Evolutionary conservation across 1,284 basidiomycete species (phyloP), one percentile per base, ranked within the genome.

Genomic region (Malassezia sp.): DNA sequence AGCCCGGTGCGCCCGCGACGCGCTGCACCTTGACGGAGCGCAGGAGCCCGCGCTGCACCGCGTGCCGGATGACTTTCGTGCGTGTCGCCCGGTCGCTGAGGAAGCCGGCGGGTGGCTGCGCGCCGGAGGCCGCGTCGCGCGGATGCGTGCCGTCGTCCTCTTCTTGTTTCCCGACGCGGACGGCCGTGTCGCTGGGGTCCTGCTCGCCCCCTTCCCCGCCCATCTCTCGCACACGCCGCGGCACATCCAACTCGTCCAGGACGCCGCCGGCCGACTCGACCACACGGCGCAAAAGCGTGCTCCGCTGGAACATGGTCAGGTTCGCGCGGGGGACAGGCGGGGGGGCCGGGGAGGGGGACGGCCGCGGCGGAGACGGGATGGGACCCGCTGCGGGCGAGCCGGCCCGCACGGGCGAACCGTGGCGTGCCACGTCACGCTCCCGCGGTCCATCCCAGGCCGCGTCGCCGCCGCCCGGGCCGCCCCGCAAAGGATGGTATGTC

Each of bases 271-370:
- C 27, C 11, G 11, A 24, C 21, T 27, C n/a, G 2, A 50, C 21
- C 11, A 43, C 42, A 5, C 29, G 24, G 18, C 27, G 30, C 8
- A 50, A 37, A 23, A 40, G 26, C 6, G 23, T 23, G 24, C 26
- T 44, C 12, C 48, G 48, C 29, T 50, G 48, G 21, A 50, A 50
- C 35, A 22, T n/a, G 31, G 31, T 50, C 17, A 50, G 24, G 34
- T 50, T 50, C 10, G 40, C 21, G 7, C 47, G 47, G 5, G 38
- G 20, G 26, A 23, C 41, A 20, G 29, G n/a, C 17, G 29, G 18
- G 5, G 32, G 38, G 4, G 34, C 11, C 17, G 35, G 5, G 5
- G 28, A 23, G 1, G 45, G 33, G 27, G 32, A 21, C 26, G 37
- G 18, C 27, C 18, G 40, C 22, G 30, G 6, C 40, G 31, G 30